phyloP scores from a whole-genome alignment of 148 eudicot species.

The Drosera capensis region DNA sequence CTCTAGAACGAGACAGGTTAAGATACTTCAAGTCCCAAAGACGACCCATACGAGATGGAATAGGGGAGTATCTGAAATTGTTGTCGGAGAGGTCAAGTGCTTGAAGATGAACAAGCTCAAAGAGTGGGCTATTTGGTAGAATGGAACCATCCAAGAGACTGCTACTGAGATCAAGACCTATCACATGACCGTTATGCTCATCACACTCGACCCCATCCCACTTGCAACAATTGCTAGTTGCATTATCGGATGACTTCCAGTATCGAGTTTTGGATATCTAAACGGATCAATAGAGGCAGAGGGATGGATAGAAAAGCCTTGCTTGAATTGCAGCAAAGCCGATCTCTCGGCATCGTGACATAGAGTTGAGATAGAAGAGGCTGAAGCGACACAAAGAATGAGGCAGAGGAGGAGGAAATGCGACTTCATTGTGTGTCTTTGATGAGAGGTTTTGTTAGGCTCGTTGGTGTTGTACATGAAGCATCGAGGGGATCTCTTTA shows the following conservation, averaged over 20 bases:
- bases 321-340: constrained; percentile 10
- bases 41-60: constrained; percentile 14
- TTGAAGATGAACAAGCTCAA: no score
- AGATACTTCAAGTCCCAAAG: constrained; percentile 11
- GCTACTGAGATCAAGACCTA: constrained; percentile 21
- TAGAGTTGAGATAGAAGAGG: no score
- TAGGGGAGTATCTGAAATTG: constrained; percentile 15
- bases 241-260: constrained; percentile 1
- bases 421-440: no score
- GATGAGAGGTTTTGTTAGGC: no score
- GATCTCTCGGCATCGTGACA: constrained; percentile 9
- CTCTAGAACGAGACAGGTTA: no score
- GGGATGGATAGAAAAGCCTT: neutral
- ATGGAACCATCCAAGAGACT: constrained; percentile 19
- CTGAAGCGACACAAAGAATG: no score
- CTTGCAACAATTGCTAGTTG: constrained; percentile 12
- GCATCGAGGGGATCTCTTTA: no score
- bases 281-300: neutral
- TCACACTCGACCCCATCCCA: constrained; percentile 36
- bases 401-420: no score
- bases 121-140: constrained; percentile 12
- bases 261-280: constrained; percentile 3
- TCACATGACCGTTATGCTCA: constrained; percentile 15
- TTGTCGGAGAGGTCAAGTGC: constrained; percentile 23
- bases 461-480: no score